phyloP scores from a whole-genome alignment of 139 green algal species.

The Coccomyxa sp. region DNA sequence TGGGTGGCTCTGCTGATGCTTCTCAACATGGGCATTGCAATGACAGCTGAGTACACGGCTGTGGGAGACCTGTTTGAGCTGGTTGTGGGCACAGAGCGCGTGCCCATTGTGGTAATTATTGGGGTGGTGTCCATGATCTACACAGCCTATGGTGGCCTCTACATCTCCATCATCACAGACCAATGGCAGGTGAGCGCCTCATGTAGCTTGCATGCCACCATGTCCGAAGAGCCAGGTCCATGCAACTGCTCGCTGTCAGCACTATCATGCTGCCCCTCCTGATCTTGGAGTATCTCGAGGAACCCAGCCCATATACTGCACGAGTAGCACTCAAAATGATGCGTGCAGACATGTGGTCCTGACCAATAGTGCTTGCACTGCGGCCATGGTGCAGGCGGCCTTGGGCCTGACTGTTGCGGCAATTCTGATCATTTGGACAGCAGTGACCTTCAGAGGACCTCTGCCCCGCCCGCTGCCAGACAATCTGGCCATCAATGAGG shows the following conservation, averaged over 20 bases:
- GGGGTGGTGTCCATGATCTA: slow-evolving; percentile 57
- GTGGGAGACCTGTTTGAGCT: slow-evolving; percentile 64
- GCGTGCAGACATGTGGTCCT: too few species aligned
- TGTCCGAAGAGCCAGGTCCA: neutral
- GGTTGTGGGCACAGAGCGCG: slow-evolving; percentile 45
- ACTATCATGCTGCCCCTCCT: too few species aligned
- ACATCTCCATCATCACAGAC: slow-evolving; percentile 78
- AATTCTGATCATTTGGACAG: slow-evolving; percentile 61
- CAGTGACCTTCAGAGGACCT: slow-evolving; percentile 47
- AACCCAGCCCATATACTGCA: too few species aligned
- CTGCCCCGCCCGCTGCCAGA: slow-evolving; percentile 49
- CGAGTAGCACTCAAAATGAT: too few species aligned
- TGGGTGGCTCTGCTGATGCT: slow-evolving; percentile 49
- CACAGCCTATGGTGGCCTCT: slow-evolving; percentile 62
- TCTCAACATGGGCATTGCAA: slow-evolving; percentile 55
- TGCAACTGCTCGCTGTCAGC: too few species aligned
- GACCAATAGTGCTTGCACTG: too few species aligned
- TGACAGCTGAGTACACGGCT: slow-evolving; percentile 61
- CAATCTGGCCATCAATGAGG: slow-evolving; percentile 30
- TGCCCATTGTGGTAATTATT: slow-evolving; percentile 66
- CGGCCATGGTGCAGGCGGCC: slow-evolving; percentile 11
- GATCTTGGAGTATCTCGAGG: too few species aligned
- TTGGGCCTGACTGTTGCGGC: slow-evolving; percentile 44
- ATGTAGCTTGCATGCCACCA: neutral
- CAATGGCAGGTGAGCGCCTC: slow-evolving; percentile 53